phyloP scores from a whole-genome alignment of 2,329 filamentous ascomycete genomes.

The Cladophialophora immunda region DNA sequence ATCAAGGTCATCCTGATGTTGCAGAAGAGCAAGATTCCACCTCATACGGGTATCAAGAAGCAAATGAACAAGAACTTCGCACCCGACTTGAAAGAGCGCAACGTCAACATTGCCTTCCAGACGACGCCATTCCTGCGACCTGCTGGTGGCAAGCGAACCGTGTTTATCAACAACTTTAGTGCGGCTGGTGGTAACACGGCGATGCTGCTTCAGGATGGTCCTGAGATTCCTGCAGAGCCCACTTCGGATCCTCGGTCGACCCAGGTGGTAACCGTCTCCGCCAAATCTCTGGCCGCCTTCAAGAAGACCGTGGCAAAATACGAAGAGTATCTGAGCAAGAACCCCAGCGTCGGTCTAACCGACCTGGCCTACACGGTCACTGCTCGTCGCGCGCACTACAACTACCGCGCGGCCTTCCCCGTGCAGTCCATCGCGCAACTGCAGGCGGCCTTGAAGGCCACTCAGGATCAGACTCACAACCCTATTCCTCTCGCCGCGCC shows the following conservation, averaged over 20 bases:
- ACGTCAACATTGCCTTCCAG: constrained; percentile 55
- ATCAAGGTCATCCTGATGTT: constrained; percentile 73
- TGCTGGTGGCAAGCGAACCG: constrained; percentile 47
- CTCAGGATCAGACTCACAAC: constrained; percentile 41
- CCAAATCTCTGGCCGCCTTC: constrained; percentile 61
- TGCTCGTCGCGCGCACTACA: constrained; percentile 61
- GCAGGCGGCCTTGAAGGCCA: constrained; percentile 43
- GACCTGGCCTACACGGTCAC: constrained; percentile 74
- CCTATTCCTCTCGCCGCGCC: constrained; percentile 44
- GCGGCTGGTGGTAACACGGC: constrained; percentile 77
- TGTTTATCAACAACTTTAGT: constrained; percentile 72
- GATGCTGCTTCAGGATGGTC: constrained; percentile 70
- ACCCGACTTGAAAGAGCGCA: constrained; percentile 46
- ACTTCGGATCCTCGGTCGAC: constrained; percentile 62
- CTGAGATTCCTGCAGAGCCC: constrained; percentile 46
- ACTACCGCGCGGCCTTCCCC: constrained; percentile 46
- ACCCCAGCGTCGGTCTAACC: constrained; percentile 60
- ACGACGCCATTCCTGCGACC: constrained; percentile 47
- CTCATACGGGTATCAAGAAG: constrained; percentile 73
- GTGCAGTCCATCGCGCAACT: constrained; percentile 45
- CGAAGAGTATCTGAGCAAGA: constrained; percentile 63
- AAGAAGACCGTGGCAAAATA: constrained; percentile 65
- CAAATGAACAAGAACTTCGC: constrained; percentile 48
- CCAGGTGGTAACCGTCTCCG: constrained; percentile 67
- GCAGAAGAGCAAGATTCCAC: constrained; percentile 69